Conservation (phyloP, 805 yeast genomes). For the Wickerhamomyces sydowiorum region DNA sequence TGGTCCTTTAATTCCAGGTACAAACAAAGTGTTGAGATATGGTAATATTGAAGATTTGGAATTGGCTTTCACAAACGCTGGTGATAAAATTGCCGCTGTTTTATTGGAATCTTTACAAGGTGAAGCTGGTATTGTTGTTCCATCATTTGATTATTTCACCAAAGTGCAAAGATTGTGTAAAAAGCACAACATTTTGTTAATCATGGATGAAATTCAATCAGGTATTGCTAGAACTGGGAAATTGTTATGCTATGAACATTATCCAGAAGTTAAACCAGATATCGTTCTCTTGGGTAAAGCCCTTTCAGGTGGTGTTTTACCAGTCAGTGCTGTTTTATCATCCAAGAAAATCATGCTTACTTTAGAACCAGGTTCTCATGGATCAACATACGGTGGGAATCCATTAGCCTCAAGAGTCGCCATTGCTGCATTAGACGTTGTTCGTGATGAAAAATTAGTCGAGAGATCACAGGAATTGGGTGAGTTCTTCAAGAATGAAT, state of each 20-base stretch:
- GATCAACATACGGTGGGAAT: conserved; percentile 97
- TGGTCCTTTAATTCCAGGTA: conserved; percentile 81
- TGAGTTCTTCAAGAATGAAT: conserved; percentile 54
- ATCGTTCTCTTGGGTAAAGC: conserved; percentile 90
- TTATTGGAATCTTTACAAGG: conserved; percentile 96
- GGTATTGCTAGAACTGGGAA: conserved; percentile 98
- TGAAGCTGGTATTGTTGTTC: conserved; percentile 97
- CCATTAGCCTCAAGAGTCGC: conserved; percentile 92
- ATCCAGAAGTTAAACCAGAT: conserved; percentile 75
- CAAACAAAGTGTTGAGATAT: conserved; percentile 60
- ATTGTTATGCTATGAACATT: conserved; percentile 87
- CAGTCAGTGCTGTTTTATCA: conserved; percentile 87
- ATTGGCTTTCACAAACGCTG: conserved; percentile 72
- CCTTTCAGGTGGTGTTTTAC: conserved; percentile 89
- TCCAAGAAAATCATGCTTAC: conserved; percentile 87
- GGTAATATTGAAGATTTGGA: conserved; percentile 86
- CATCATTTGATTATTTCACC: conserved; percentile 74
- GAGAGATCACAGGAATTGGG: conserved; percentile 76
- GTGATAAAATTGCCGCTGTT: conserved; percentile 87
- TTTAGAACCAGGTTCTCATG: conserved; percentile 93
- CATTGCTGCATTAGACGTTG: conserved; percentile 87
- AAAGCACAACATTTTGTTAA: conserved; percentile 78
- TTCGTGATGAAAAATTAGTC: conserved; percentile 78
- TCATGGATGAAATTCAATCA: conserved; percentile 96
- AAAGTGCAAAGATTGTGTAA: conserved; percentile 71